phyloP scores from a whole-genome alignment of 352 stramenopile genomes.

The Phytopythium chamaehyphon region DNA sequence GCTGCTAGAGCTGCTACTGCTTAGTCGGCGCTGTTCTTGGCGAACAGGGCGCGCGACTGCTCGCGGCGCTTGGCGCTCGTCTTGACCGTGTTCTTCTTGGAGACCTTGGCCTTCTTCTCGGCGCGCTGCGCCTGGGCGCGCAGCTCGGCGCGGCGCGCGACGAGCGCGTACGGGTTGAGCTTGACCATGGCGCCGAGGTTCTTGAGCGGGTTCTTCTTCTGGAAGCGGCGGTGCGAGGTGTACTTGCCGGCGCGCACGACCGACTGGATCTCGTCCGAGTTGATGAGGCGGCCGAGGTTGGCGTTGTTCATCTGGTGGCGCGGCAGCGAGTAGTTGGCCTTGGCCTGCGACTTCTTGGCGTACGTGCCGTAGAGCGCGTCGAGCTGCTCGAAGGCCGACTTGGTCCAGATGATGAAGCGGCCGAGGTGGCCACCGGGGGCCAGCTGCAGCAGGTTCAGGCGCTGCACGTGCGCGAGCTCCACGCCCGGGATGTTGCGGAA shows the following conservation, averaged over 20 bases:
- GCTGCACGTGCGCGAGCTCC: slow-evolving; percentile 96
- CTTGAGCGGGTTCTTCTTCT: slow-evolving; percentile 98
- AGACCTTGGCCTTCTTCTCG: slow-evolving; percentile 78
- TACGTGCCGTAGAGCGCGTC: slow-evolving; percentile 96
- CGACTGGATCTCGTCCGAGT: slow-evolving; percentile 98
- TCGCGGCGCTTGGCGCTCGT: slow-evolving; percentile 67
- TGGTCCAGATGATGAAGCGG: slow-evolving; percentile 99
- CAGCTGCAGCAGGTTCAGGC: slow-evolving; percentile 97
- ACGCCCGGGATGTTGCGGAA: slow-evolving; percentile 99
- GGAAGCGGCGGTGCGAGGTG: slow-evolving; percentile 82
- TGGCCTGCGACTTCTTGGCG: slow-evolving; percentile 86
- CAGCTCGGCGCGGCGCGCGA: slow-evolving; percentile 88
- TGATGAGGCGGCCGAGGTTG: slow-evolving; percentile 98
- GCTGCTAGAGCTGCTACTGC: neutral
- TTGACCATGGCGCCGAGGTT: slow-evolving; percentile 95
- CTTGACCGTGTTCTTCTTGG: slow-evolving; percentile 83
- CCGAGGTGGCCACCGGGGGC: slow-evolving; percentile 98
- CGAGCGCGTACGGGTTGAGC: slow-evolving; percentile 96
- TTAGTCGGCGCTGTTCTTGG: slow-evolving; percentile 84
- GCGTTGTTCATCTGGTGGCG: slow-evolving; percentile 96
- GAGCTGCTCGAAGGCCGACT: slow-evolving; percentile 96
- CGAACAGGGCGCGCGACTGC: slow-evolving; percentile 73
- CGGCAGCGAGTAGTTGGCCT: slow-evolving; percentile 93
- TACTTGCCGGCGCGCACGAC: slow-evolving; percentile 95
- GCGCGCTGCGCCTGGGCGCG: slow-evolving; percentile 82